These are phyloP conservation scores for Pseudogymnoascus sp. DNA, from an alignment of 2,329 filamentous ascomycete genomes.

Conservation along the genomic window DNA sequence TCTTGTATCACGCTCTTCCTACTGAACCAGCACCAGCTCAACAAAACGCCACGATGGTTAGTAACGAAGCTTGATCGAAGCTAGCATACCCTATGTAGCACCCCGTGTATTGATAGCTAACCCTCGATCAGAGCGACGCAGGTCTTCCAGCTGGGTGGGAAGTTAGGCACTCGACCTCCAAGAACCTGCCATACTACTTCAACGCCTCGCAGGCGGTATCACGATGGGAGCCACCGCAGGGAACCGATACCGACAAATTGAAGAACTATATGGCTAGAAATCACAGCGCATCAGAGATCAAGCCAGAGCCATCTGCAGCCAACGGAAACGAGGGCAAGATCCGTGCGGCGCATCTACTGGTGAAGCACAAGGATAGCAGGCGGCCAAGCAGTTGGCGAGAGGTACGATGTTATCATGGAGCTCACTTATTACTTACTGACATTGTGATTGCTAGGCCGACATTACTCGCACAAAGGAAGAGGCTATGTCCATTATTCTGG, in stretches of 20 bases:
- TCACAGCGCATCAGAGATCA: constrained; percentile 56
- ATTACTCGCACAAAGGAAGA: constrained; percentile 88
- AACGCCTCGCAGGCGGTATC: constrained; percentile 79
- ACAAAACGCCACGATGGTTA: neutral
- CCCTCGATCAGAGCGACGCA: constrained; percentile 53
- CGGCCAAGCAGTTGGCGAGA: constrained; percentile 91
- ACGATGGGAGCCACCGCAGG: constrained; percentile 85
- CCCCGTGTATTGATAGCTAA: neutral
- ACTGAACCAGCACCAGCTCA: neutral
- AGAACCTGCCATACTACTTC: constrained; percentile 99
- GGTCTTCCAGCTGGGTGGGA: constrained; percentile 87
- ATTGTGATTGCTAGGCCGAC: constrained; percentile 43
- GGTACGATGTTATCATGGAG: constrained; percentile 30
- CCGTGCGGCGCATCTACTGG: constrained; percentile 80
- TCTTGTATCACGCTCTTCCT: constrained; percentile 5
- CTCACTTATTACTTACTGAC: constrained; percentile 13
- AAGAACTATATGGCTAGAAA: constrained; percentile 90
- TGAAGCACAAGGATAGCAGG: constrained; percentile 86
- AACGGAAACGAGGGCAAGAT: constrained; percentile 67
- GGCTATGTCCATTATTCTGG: constrained; percentile 67
- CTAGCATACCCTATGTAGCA: neutral
- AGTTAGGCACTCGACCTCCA: constrained; percentile 95
- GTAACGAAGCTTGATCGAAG: neutral
- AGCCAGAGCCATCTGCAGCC: constrained; percentile 24
- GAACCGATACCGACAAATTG: constrained; percentile 83